phyloP scores from a whole-genome alignment of 1,284 basidiomycete species.

The Moesziomyces sp. region DNA sequence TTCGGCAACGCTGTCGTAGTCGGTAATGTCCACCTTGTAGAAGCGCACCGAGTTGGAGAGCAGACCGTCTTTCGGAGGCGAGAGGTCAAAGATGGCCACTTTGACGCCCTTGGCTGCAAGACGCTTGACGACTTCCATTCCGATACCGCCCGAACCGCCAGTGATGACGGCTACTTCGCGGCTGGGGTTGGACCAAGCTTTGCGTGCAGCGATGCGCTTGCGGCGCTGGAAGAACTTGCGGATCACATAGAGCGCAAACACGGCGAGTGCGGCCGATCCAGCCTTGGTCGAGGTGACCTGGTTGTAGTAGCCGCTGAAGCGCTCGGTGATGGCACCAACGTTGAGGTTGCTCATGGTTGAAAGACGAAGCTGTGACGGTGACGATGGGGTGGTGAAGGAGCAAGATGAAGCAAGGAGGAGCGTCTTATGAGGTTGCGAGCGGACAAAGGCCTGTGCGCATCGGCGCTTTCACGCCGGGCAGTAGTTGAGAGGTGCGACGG shows the following conservation, averaged over 20 bases:
- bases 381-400: background rate
- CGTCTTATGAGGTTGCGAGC: background rate
- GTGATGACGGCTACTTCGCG: constrained; percentile 64
- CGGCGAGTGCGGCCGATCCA: constrained; percentile 21
- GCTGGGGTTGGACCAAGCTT: constrained; percentile 51
- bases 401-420: background rate
- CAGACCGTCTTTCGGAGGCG: constrained; percentile 30
- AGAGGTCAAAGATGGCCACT: constrained; percentile 65
- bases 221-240: constrained; percentile 23
- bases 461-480: no score
- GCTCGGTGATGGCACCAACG: constrained; percentile 21
- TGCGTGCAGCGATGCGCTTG: constrained; percentile 30
- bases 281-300: constrained; percentile 27
- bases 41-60: constrained; percentile 25
- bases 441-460: no score
- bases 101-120: constrained; percentile 46
- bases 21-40: constrained; percentile 61
- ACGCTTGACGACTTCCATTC: constrained; percentile 55
- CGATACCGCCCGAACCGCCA: constrained; percentile 65
- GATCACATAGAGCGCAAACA: constrained; percentile 26
- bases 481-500: no score
- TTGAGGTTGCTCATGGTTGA: constrained; percentile 24
- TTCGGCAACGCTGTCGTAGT: constrained; percentile 45
- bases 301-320: constrained; percentile 26
- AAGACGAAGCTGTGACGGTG: background rate